Evolutionary conservation across 495 filamentous ascomycete genomes (phyloP).

Genomic region (Antarctomyces pellizariae): DNA sequence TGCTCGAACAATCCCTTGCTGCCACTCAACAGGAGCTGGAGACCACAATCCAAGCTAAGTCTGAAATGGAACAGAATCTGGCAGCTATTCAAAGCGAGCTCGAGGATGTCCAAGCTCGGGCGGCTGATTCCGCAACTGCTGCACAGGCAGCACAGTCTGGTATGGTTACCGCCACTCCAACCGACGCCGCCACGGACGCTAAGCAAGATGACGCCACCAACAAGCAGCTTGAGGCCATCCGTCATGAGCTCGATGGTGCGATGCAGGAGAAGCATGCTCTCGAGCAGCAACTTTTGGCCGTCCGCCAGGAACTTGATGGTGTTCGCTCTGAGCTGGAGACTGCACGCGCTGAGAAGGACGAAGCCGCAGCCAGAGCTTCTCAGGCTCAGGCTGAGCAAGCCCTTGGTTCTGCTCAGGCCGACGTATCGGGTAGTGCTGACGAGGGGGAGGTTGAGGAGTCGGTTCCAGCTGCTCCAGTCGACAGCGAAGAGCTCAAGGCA

Average conservation of each 20-base stretch:
- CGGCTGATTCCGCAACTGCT: constrained; percentile 6
- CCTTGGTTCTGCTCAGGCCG: constrained; percentile 13
- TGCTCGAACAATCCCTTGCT: constrained; percentile 16
- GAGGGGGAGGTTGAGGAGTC: constrained; percentile 12
- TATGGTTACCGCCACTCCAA: constrained; percentile 5
- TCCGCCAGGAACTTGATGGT: constrained; percentile 24
- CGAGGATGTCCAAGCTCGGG: constrained; percentile 7
- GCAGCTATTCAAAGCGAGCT: constrained; percentile 7
- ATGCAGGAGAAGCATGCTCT: constrained; percentile 11
- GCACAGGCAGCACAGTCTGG: constrained; percentile 1
- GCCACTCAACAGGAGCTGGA: constrained; percentile 15
- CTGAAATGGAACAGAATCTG: constrained; percentile 7
- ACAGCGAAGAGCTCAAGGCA: constrained; percentile 11
- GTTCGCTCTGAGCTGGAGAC: constrained; percentile 19
- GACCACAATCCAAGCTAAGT: constrained; percentile 10
- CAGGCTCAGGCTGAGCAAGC: constrained; percentile 12
- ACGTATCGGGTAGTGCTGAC: constrained; percentile 16
- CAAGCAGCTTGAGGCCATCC: constrained; percentile 11
- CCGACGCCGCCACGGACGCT: constrained; percentile 1
- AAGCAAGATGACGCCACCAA: constrained; percentile 5
- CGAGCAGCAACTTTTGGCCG: constrained; percentile 18
- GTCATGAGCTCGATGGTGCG: constrained; percentile 13
- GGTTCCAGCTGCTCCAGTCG: constrained; percentile 6
- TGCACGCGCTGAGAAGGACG: constrained; percentile 19
- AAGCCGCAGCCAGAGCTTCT: constrained; percentile 23